These are phyloP conservation scores for Mortierella hygrophila DNA, from an alignment of 192 early-diverging fungal genomes.

Conservation along the genomic window DNA sequence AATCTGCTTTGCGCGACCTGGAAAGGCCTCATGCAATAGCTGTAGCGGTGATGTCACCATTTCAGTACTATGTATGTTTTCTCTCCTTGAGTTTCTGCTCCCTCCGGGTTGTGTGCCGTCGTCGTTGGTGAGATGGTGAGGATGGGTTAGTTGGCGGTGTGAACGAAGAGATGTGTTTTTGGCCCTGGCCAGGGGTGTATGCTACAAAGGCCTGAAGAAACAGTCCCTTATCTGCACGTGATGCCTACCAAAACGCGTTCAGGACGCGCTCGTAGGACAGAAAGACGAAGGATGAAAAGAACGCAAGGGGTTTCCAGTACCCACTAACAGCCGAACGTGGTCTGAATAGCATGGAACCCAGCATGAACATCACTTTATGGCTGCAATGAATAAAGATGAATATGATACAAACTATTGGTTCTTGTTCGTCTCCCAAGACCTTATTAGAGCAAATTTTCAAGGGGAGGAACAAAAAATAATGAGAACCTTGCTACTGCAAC, in stretches of 20 bases:
- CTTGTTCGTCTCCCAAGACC: neutral
- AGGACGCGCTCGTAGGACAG: neutral
- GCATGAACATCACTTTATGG: neutral
- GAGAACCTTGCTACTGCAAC: no score
- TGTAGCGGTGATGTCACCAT: conserved; percentile 3
- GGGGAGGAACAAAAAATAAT: neutral
- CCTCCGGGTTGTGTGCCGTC: neutral
- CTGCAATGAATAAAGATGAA: neutral
- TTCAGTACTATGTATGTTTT: neutral
- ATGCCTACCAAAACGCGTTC: neutral
- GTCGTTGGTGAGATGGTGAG: neutral
- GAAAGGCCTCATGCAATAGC: conserved; percentile 52
- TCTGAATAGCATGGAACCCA: neutral
- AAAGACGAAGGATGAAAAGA: neutral
- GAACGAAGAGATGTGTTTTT: no score
- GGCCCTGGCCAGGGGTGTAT: no score
- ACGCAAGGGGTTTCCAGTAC: neutral
- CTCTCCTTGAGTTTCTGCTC: neutral
- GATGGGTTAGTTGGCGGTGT: no score
- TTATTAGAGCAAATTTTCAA: neutral
- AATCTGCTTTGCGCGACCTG: conserved; percentile 60
- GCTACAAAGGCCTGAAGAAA: no score
- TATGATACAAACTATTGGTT: neutral
- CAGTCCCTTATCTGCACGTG: neutral
- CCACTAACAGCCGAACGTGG: neutral